A percentile compares a stretch with the other conserved stretches of the same genome.
Conservation (phyloP, 1,139 yeast genomes). For the Fermentozyma sake region DNA sequence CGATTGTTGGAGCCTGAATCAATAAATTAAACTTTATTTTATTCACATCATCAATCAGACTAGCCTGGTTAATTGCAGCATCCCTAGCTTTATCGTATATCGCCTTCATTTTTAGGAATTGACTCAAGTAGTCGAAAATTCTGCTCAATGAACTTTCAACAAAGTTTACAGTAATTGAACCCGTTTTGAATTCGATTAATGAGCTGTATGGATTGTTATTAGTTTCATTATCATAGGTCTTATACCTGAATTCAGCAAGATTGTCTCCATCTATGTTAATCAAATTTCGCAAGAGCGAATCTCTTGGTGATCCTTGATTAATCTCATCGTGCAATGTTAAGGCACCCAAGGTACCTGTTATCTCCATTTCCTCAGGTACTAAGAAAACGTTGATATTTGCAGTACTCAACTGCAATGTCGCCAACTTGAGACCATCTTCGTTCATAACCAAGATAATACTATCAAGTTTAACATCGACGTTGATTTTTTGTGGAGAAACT, state of each 20-base stretch:
- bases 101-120: slow-evolving; percentile 81
- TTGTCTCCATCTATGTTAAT: slow-evolving; percentile 80
- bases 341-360: slow-evolving; percentile 75
- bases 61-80: slow-evolving; percentile 69
- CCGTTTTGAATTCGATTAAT: slow-evolving; percentile 61
- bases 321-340: slow-evolving; percentile 75
- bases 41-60: slow-evolving; percentile 56
- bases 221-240: slow-evolving; percentile 64
- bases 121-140: slow-evolving; percentile 62
- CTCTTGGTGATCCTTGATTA: slow-evolving; percentile 56
- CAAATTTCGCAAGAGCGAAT: slow-evolving; percentile 59
- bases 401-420: slow-evolving; percentile 71
- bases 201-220: slow-evolving; percentile 52
- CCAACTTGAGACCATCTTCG: slow-evolving; percentile 79
- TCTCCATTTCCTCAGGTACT: slow-evolving; percentile 75
- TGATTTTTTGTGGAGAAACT: slow-evolving; percentile 67
- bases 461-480: slow-evolving; percentile 63
- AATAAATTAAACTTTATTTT: slow-evolving; percentile 68
- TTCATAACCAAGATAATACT: slow-evolving; percentile 73
- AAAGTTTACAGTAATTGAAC: slow-evolving; percentile 70
- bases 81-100: slow-evolving; percentile 85
- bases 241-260: slow-evolving; percentile 78
- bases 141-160: slow-evolving; percentile 76
- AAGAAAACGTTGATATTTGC: slow-evolving; percentile 66
- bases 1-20: slow-evolving; percentile 76